A percentile compares a stretch with the other conserved stretches of the same genome.
Conservation (phyloP, 345 rosid genomes). For the Anacardium occidentale region DNA sequence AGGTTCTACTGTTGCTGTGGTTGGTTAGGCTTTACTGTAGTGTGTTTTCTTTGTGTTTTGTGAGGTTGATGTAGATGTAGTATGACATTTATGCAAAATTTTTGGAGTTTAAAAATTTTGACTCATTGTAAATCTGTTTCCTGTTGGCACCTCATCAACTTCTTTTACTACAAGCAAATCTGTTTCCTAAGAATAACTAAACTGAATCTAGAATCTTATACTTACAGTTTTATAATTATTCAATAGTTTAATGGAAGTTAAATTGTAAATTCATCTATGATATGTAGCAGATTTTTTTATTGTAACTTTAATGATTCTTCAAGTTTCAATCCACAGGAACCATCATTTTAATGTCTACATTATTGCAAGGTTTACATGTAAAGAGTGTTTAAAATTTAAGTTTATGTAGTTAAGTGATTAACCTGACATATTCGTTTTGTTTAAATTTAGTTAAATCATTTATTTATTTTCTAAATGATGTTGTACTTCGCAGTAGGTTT, state of each 20-base stretch:
- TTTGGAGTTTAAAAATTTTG: slow-evolving; percentile 18
- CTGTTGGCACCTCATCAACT: slow-evolving; percentile 11
- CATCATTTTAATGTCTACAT: background rate
- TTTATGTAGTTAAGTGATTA: too few species aligned
- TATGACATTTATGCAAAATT: slow-evolving; percentile 19
- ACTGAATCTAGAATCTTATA: background rate
- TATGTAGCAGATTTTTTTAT: background rate
- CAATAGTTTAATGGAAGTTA: background rate
- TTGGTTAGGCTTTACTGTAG: slow-evolving; percentile 29
- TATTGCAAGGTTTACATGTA: background rate
- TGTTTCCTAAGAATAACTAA: background rate
- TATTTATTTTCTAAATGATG: background rate
- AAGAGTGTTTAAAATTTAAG: background rate
- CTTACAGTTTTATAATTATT: background rate
- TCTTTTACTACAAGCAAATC: slow-evolving; percentile 22
- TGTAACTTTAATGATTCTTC: background rate
- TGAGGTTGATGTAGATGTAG: slow-evolving; percentile 20
- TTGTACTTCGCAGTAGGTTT: background rate
- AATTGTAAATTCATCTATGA: background rate
- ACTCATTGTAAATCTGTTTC: slow-evolving; percentile 12
- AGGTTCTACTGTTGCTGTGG: slow-evolving; percentile 25
- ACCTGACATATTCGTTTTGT: background rate
- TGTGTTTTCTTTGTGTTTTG: slow-evolving; percentile 12
- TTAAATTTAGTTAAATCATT: background rate
- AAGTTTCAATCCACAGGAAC: background rate